Conservation (phyloP, 148 eudicot species). For the Cornus kousa region DNA sequence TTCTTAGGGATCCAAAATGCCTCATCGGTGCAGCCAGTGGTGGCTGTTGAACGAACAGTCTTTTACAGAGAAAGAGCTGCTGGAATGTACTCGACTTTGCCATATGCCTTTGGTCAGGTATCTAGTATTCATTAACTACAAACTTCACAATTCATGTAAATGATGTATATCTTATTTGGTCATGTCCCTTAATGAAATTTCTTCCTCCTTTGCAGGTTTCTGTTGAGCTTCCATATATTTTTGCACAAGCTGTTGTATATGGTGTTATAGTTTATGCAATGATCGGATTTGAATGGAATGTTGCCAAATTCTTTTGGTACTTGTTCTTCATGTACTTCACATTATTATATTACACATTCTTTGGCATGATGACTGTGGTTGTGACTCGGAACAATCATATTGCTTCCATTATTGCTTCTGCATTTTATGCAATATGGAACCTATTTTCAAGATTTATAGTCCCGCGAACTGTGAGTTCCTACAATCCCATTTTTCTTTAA, state of each 20-base stretch:
- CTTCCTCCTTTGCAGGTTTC: slow-evolving; percentile 40
- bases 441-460: slow-evolving; percentile 63
- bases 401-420: slow-evolving; percentile 44
- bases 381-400: slow-evolving; percentile 57
- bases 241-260: slow-evolving; percentile 46
- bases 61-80: slow-evolving; percentile 82
- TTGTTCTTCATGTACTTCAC: slow-evolving; percentile 64
- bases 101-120: slow-evolving; percentile 82
- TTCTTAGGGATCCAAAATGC: slow-evolving; percentile 66
- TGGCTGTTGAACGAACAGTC: slow-evolving; percentile 59
- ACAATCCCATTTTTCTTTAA: not conserved
- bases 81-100: slow-evolving; percentile 75
- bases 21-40: slow-evolving; percentile 67
- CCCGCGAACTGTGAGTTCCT: slow-evolving; percentile 56
- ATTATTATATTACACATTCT: slow-evolving; percentile 54
- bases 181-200: not conserved
- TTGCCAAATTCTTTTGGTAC: slow-evolving; percentile 63
- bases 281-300: slow-evolving; percentile 75
- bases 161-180: not conserved
- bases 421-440: slow-evolving; percentile 49
- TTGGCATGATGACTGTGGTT: slow-evolving; percentile 71
- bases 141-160: not conserved
- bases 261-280: slow-evolving; percentile 61
- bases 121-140: not conserved
- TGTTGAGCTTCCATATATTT: slow-evolving; percentile 61